phyloP scores from a whole-genome alignment of 306 rosid species.

The Dalbergia cochinchinensis region DNA sequence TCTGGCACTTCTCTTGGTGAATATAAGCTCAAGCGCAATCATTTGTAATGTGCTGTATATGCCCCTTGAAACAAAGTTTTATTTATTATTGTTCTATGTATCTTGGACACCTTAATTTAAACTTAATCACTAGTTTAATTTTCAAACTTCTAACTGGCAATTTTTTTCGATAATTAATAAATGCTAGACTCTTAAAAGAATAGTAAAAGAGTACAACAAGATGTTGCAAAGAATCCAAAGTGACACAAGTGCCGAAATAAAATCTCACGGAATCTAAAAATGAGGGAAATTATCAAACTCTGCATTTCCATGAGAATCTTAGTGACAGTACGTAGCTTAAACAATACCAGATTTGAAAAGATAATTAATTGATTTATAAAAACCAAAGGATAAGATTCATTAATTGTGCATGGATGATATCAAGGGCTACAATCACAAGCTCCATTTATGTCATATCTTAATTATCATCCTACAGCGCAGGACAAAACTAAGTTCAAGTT shows the following conservation, averaged over 20 bases:
- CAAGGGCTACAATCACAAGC: not conserved
- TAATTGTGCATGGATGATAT: not conserved
- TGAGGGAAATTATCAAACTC: not conserved
- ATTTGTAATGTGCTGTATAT: not conserved
- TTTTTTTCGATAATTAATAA: too few relatives aligned
- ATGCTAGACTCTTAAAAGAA: too few relatives aligned
- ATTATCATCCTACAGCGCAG: not conserved
- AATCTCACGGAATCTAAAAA: too few relatives aligned
- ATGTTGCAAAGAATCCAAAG: too few relatives aligned
- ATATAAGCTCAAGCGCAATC: not conserved
- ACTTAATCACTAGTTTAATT: not conserved
- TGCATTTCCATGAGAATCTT: slow-evolving; percentile 34
- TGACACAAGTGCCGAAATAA: too few relatives aligned
- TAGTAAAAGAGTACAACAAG: too few relatives aligned
- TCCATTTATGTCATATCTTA: too few relatives aligned
- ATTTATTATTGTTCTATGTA: not conserved
- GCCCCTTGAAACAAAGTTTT: not conserved
- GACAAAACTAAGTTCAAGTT: slow-evolving; percentile 12
- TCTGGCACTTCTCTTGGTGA: not conserved
- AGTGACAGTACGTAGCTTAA: slow-evolving; percentile 8
- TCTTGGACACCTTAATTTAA: not conserved
- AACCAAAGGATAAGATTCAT: slow-evolving; percentile 6
- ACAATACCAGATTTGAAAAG: not conserved
- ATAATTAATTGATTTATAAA: slow-evolving; percentile 15
- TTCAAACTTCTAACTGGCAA: not conserved